A percentile compares a stretch with the other conserved stretches of the same genome.
Conservation (phyloP, 345 rosid genomes). For the Erucastrum elatum region DNA sequence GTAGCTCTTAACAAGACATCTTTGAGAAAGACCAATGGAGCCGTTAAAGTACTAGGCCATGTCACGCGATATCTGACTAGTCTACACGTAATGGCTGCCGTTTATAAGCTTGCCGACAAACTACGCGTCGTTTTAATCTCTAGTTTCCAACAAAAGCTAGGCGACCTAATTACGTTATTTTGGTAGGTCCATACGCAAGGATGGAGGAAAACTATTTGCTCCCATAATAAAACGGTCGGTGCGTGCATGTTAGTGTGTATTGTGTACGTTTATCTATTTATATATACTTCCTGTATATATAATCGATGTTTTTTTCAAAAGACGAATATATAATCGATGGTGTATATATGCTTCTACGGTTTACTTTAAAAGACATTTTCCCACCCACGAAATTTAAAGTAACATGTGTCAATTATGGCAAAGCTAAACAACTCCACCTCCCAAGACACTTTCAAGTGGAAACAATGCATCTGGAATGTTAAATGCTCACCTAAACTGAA, state of each 20-base stretch:
- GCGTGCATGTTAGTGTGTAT: slow-evolving; percentile 9
- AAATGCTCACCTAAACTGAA: background rate
- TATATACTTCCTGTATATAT: background rate
- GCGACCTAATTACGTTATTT: slow-evolving; percentile 26
- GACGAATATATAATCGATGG: background rate
- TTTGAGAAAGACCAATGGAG: background rate
- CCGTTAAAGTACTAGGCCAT: background rate
- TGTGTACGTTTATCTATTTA: background rate
- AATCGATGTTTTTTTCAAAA: background rate
- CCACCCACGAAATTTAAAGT: slow-evolving; percentile 14
- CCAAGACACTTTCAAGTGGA: background rate
- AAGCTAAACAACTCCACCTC: too few species aligned
- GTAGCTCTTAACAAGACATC: background rate
- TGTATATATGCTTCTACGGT: background rate
- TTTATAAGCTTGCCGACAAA: slow-evolving; percentile 32
- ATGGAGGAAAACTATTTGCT: background rate
- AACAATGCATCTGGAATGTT: background rate
- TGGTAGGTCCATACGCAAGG: slow-evolving; percentile 18
- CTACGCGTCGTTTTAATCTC: slow-evolving; percentile 29
- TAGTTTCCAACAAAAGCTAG: slow-evolving; percentile 3
- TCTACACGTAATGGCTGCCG: slow-evolving; percentile 25
- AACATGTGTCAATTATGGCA: background rate
- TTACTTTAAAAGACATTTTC: background rate
- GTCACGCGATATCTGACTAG: background rate
- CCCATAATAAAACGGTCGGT: slow-evolving; percentile 27